Conservation (phyloP, 78 protist genomes). For the Guillardia theta region DNA sequence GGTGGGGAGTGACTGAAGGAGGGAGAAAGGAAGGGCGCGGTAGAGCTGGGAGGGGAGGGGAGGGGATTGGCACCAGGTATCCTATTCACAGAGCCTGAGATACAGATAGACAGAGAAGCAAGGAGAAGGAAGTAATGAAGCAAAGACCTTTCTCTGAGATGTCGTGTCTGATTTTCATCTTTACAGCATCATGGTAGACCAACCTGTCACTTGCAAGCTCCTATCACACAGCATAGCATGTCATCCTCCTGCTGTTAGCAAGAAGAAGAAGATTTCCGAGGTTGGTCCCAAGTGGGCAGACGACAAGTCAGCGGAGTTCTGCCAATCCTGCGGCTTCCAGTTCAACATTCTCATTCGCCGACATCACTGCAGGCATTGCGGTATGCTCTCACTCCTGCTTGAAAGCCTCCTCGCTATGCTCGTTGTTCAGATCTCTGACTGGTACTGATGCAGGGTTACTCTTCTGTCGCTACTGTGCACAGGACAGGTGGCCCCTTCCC, state of each 20-base stretch:
- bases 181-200: background rate
- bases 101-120: background rate
- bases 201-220: background rate
- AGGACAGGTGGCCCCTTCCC: background rate
- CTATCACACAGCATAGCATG: background rate
- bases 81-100: background rate
- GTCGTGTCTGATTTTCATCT: background rate
- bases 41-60: background rate
- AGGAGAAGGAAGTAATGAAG: background rate
- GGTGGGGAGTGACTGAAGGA: background rate
- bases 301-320: background rate
- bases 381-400: too few species aligned
- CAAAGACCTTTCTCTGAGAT: background rate
- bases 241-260: background rate
- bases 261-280: background rate
- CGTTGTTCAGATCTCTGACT: too few species aligned
- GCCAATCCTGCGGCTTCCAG: constrained; percentile 1
- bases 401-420: too few species aligned
- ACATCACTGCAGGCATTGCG: constrained; percentile 33
- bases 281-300: background rate
- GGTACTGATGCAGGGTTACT: background rate
- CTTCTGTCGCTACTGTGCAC: background rate
- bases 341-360: background rate
- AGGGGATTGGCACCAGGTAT: background rate
- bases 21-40: background rate